Evolutionary conservation across 2,329 filamentous ascomycete genomes (phyloP).

Genomic region (Cladosporium sp.): DNA sequence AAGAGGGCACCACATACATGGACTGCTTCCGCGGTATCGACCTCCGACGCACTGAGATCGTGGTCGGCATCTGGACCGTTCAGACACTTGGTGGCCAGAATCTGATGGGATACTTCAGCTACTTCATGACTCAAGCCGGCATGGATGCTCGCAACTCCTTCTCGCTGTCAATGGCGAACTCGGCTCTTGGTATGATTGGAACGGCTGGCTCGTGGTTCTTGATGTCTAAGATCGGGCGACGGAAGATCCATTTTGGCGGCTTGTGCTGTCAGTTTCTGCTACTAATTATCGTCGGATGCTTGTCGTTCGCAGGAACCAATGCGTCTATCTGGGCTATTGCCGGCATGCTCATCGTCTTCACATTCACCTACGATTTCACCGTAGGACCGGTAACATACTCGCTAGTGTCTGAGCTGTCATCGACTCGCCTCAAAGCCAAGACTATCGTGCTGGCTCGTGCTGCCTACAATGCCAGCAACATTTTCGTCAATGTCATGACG

Average conservation of each 20-base stretch:
- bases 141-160: conserved; percentile 36
- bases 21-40: conserved; percentile 35
- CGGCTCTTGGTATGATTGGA: conserved; percentile 65
- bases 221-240: conserved; percentile 68
- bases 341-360: conserved; percentile 17
- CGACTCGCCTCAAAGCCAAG: conserved; percentile 77
- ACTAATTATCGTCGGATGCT: conserved; percentile 52
- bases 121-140: conserved; percentile 44
- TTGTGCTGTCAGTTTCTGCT: conserved; percentile 67
- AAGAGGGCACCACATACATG: conserved; percentile 16
- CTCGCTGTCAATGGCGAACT: conserved; percentile 49
- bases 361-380: conserved; percentile 22
- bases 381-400: conserved; percentile 22
- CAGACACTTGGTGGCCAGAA: conserved; percentile 29
- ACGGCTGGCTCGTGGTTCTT: conserved; percentile 75
- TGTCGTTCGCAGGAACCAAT: conserved; percentile 43
- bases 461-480: conserved; percentile 39
- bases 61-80: conserved; percentile 46
- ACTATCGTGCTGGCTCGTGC: conserved; percentile 82
- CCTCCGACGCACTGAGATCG: conserved; percentile 39
- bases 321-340: conserved; percentile 31
- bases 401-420: conserved; percentile 45
- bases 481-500: conserved; percentile 8
- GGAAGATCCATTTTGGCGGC: conserved; percentile 69
- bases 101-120: conserved; percentile 35